Percentiles rank a stretch among this genome's conserved stretches.
Conservation (phyloP, 2,329 filamentous ascomycete species). For the Penicillium sp. region DNA sequence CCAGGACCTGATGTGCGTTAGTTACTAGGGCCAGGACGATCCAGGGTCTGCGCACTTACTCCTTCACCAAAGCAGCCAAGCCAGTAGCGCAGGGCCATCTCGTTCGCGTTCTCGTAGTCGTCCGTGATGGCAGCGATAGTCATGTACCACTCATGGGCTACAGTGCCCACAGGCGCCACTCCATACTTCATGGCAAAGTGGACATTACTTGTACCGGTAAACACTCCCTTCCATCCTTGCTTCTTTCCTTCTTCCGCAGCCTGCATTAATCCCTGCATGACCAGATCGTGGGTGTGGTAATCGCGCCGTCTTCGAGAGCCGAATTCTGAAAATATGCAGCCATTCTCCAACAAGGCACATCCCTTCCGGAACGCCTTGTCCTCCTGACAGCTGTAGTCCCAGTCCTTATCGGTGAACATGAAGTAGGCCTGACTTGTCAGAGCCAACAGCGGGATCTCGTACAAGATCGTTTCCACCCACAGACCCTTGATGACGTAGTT, state of each 20-base stretch:
- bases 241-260: slow-evolving; percentile 63
- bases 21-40: no score
- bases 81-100: slow-evolving; percentile 79
- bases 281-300: slow-evolving; percentile 87
- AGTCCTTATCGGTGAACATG: slow-evolving; percentile 88
- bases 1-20: slow-evolving; percentile 50
- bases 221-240: slow-evolving; percentile 59
- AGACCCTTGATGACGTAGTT: slow-evolving; percentile 67
- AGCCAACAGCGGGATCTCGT: slow-evolving; percentile 89
- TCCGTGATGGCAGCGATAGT: slow-evolving; percentile 83
- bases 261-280: slow-evolving; percentile 74
- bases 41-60: slow-evolving; percentile 33
- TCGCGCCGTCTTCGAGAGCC: slow-evolving; percentile 80
- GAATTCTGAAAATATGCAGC: slow-evolving; percentile 88
- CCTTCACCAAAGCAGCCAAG: slow-evolving; percentile 79
- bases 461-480: slow-evolving; percentile 93
- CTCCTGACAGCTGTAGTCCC: slow-evolving; percentile 79
- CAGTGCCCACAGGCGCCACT: slow-evolving; percentile 74
- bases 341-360: slow-evolving; percentile 63
- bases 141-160: slow-evolving; percentile 99
- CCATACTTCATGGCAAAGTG: slow-evolving; percentile 91
- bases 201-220: slow-evolving; percentile 89
- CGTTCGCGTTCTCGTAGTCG: slow-evolving; percentile 75
- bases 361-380: slow-evolving; percentile 79
- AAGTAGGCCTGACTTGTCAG: slow-evolving; percentile 95